These are phyloP conservation scores for Ajuga reptans DNA, from an alignment of 305 asterid genomes.

Conservation along the genomic window DNA sequence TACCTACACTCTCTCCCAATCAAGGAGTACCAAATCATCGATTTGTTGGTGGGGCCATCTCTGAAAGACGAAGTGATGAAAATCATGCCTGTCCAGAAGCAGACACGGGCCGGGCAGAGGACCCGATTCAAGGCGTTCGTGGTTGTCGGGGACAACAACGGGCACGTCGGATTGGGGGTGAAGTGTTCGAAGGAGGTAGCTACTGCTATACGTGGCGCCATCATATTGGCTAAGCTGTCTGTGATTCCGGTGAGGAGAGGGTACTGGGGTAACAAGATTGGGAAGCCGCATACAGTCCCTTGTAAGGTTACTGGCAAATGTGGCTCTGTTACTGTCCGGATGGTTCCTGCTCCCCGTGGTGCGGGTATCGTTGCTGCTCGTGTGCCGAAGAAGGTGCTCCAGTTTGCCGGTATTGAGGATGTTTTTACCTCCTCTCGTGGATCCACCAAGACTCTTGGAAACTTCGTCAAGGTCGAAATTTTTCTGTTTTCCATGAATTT, in stretches of 20 bases:
- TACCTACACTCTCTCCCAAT: slow-evolving; percentile 55
- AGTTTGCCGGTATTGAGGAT: slow-evolving; percentile 58
- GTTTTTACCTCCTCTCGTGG: slow-evolving; percentile 54
- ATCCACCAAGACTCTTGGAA: slow-evolving; percentile 55
- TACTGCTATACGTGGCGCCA: slow-evolving; percentile 51
- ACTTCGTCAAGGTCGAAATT: slow-evolving; percentile 48
- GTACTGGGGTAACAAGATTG: slow-evolving; percentile 56
- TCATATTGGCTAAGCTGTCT: slow-evolving; percentile 50
- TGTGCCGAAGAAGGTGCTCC: slow-evolving; percentile 55
- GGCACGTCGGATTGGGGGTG: slow-evolving; percentile 54
- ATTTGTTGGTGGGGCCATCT: slow-evolving; percentile 33
- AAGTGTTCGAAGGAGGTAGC: slow-evolving; percentile 61
- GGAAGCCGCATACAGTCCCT: slow-evolving; percentile 52
- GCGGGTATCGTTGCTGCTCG: slow-evolving; percentile 62
- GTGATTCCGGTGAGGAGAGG: slow-evolving; percentile 59
- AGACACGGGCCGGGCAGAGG: slow-evolving; percentile 59
- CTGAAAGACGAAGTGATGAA: slow-evolving; percentile 60
- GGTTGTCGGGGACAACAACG: slow-evolving; percentile 51
- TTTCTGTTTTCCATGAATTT: too few species aligned
- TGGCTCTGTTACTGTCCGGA: slow-evolving; percentile 52
- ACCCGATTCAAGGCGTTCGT: slow-evolving; percentile 58
- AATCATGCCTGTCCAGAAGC: slow-evolving; percentile 60
- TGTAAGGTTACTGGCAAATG: slow-evolving; percentile 63
- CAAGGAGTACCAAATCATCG: slow-evolving; percentile 49
- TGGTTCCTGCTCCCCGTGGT: slow-evolving; percentile 61